phyloP scores from a whole-genome alignment of 2,329 filamentous ascomycete species.

The Boeremia lycopersici region DNA sequence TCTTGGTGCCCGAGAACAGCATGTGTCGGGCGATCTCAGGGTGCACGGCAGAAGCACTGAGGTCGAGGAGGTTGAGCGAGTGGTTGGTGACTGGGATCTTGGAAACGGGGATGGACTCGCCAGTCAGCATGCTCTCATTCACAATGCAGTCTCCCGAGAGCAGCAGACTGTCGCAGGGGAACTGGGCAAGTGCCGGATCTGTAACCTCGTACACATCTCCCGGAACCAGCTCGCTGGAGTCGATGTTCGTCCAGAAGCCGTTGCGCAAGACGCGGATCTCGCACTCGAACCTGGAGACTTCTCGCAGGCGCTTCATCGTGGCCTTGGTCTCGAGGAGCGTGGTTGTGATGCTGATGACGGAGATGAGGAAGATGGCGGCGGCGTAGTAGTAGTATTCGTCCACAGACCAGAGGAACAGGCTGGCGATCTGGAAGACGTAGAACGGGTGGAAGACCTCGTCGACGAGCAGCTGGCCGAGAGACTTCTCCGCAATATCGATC shows the following conservation, averaged over 20 bases:
- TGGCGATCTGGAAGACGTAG: conserved; percentile 97
- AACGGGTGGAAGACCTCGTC: conserved; percentile 98
- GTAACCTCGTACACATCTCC: conserved; percentile 97
- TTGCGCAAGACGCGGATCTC: conserved; percentile 91
- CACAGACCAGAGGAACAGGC: conserved; percentile 89
- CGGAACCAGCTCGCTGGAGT: conserved; percentile 87
- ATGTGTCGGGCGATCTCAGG: conserved; percentile 87
- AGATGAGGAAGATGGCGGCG: conserved; percentile 92
- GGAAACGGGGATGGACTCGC: conserved; percentile 95
- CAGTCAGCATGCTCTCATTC: conserved; percentile 98
- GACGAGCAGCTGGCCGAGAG: conserved; percentile 77
- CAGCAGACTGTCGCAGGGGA: conserved; percentile 90
- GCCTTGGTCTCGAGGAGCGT: conserved; percentile 89
- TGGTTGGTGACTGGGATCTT: conserved; percentile 86
- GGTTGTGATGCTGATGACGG: conserved; percentile 85
- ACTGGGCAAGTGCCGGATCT: conserved; percentile 84
- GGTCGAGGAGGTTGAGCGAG: conserved; percentile 74
- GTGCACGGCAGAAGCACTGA: conserved; percentile 80
- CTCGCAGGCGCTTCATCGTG: conserved; percentile 87
- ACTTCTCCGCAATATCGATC: conserved; percentile 93
- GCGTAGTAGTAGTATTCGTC: conserved; percentile 99
- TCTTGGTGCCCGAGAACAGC: conserved; percentile 93
- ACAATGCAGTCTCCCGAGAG: conserved; percentile 96
- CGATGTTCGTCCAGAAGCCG: conserved; percentile 91
- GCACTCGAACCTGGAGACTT: conserved; percentile 94